Conservation (phyloP, 257 asterid genomes). For the Echites panduratus region DNA sequence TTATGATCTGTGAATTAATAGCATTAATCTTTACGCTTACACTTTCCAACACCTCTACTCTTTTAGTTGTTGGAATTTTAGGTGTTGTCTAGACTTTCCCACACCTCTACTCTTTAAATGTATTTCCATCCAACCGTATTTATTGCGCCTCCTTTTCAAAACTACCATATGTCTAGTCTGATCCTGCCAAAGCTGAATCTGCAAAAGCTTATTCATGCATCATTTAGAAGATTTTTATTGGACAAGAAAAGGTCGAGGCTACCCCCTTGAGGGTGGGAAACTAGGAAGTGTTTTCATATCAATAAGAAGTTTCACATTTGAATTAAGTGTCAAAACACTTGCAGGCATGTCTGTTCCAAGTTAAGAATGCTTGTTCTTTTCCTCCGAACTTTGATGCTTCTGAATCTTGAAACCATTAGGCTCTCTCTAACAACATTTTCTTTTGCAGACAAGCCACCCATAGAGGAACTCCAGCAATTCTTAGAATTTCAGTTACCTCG, state of each 20-base stretch:
- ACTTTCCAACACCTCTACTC: not conserved
- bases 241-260: not conserved
- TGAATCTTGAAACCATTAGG: not conserved
- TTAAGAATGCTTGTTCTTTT: not conserved
- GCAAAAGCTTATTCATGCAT: not conserved
- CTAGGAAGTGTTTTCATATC: not conserved
- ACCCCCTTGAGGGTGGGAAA: not conserved
- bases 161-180: not conserved
- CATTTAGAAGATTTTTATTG: too few relatives aligned
- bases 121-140: not conserved
- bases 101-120: not conserved
- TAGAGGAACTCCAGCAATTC: slow-evolving; percentile 84
- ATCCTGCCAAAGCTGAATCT: not conserved
- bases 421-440: slow-evolving; percentile 16
- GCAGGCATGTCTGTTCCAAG: slow-evolving; percentile 4
- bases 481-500: slow-evolving; percentile 86
- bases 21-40: not conserved
- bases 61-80: not conserved
- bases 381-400: not conserved
- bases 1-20: not conserved
- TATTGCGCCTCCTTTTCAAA: not conserved
- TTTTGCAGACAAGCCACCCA: slow-evolving; percentile 79
- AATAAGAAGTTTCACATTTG: not conserved
- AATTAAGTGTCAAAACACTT: not conserved
- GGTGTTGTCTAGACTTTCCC: too few relatives aligned